Evolutionary conservation across 1,284 basidiomycete species (phyloP).

Genomic region (Veloporphyrellus conicus): DNA sequence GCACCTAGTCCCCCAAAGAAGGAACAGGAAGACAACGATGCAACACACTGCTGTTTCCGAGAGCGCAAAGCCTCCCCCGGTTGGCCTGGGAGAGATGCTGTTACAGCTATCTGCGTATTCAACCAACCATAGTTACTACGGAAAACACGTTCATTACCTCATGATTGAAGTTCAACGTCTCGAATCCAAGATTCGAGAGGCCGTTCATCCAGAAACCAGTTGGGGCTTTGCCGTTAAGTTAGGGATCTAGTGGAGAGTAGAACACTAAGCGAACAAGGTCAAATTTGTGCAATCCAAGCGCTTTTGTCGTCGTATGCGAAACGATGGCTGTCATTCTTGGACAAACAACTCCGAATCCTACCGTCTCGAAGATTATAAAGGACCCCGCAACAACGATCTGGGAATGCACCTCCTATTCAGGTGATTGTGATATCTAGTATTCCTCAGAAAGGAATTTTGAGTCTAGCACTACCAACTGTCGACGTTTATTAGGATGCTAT

Average conservation of each 20-base stretch:
- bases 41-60: conserved; percentile 49
- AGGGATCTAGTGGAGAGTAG: conserved; percentile 84
- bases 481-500: conserved; percentile 59
- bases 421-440: conserved; percentile 37
- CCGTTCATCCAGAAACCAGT: conserved; percentile 73
- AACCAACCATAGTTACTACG: conserved; percentile 69
- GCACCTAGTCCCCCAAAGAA: conserved; percentile 55
- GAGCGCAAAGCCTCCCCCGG: conserved; percentile 66
- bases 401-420: conserved; percentile 86
- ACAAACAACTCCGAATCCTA: conserved; percentile 65
- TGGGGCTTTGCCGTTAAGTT: conserved; percentile 70
- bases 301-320: conserved; percentile 78
- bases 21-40: conserved; percentile 55
- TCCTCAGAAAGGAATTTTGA: not conserved
- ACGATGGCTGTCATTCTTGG: conserved; percentile 92
- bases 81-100: conserved; percentile 81
- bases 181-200: conserved; percentile 66
- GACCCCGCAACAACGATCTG: conserved; percentile 87
- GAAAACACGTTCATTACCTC: conserved; percentile 75
- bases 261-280: conserved; percentile 88
- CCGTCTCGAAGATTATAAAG: conserved; percentile 74
- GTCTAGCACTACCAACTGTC: conserved; percentile 4
- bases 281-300: conserved; percentile 88
- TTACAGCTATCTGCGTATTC: conserved; percentile 69
- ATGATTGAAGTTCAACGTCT: conserved; percentile 74